Percentiles rank a stretch among this genome's conserved stretches.
phyloP scores from a whole-genome alignment of 192 early-diverging fungal species.

The Neocallimastix lanati region DNA sequence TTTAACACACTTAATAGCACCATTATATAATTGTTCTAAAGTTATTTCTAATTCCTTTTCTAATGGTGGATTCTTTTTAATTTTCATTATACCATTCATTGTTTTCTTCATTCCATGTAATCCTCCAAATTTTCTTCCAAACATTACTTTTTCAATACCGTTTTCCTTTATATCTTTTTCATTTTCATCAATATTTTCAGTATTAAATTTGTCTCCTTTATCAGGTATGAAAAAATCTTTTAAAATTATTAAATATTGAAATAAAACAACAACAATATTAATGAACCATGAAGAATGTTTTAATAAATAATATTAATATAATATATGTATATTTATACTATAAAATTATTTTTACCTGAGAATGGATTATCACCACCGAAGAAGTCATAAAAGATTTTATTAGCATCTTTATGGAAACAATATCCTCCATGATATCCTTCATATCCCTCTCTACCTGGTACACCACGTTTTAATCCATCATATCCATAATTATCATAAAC shows the following conservation, averaged over 20 bases:
- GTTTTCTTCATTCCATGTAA: slow-evolving; percentile 26
- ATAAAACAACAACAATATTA: slow-evolving; percentile 18
- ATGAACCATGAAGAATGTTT: too few relatives aligned
- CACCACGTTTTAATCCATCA: slow-evolving; percentile 7
- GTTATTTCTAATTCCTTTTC: slow-evolving; percentile 17
- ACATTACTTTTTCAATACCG: slow-evolving; percentile 4
- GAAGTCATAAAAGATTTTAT: slow-evolving; percentile 11
- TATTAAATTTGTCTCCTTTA: background rate
- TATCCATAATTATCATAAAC: slow-evolving; percentile 36
- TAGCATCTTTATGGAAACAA: slow-evolving; percentile 24
- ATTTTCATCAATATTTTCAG: background rate
- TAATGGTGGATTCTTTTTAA: slow-evolving; percentile 16
- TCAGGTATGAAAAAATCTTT: background rate
- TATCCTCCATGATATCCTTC: slow-evolving; percentile 15
- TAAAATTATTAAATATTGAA: background rate
- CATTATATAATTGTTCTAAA: slow-evolving; percentile 31
- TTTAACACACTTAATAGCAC: slow-evolving; percentile 29
- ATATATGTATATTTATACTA: too few relatives aligned
- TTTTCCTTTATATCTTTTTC: slow-evolving; percentile 3
- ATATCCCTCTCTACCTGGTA: background rate
- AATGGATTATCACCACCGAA: slow-evolving; percentile 2
- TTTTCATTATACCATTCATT: slow-evolving; percentile 3
- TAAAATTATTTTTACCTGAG: slow-evolving; percentile 5
- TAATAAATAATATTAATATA: slow-evolving; percentile 40
- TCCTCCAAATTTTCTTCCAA: slow-evolving; percentile 34